Conservation (phyloP, 768 basidiomycete genomes). For the Amanita molliuscula region DNA sequence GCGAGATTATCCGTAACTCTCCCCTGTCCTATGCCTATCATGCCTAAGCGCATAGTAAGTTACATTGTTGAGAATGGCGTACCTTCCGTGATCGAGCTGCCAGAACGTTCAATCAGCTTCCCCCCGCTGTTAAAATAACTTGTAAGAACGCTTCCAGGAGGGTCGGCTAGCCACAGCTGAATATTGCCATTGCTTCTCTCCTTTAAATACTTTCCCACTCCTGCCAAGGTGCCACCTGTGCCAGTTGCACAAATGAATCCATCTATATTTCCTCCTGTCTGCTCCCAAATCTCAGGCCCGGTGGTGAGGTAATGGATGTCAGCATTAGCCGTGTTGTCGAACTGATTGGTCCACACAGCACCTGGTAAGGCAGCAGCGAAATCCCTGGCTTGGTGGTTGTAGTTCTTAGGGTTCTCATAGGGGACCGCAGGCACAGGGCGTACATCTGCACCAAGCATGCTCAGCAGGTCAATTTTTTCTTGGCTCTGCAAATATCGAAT, state of each 20-base stretch:
- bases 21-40: conserved; percentile 89
- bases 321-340: conserved; percentile 93
- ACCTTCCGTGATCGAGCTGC: conserved; percentile 94
- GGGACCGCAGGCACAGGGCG: conserved; percentile 94
- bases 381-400: conserved; percentile 95
- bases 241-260: conserved; percentile 95
- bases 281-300: conserved; percentile 95
- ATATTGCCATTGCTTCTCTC: conserved; percentile 71
- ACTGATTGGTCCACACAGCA: conserved; percentile 96
- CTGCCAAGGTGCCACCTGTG: conserved; percentile 93
- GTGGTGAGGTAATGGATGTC: conserved; percentile 81
- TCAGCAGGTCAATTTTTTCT: conserved; percentile 95
- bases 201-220: conserved; percentile 73
- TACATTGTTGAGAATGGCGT: conserved; percentile 6
- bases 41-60: neutral
- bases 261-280: conserved; percentile 68
- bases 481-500: conserved; percentile 55
- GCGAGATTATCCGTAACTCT: conserved; percentile 87
- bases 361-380: conserved; percentile 67
- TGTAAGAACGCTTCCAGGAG: conserved; percentile 88
- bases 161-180: conserved; percentile 93
- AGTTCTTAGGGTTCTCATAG: conserved; percentile 90
- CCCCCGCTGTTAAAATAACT: conserved; percentile 77
- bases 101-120: conserved; percentile 61
- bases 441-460: conserved; percentile 97